These are phyloP conservation scores for Piper betle DNA, from an alignment of 164 flowering plant genomes.

Conservation along the genomic window DNA sequence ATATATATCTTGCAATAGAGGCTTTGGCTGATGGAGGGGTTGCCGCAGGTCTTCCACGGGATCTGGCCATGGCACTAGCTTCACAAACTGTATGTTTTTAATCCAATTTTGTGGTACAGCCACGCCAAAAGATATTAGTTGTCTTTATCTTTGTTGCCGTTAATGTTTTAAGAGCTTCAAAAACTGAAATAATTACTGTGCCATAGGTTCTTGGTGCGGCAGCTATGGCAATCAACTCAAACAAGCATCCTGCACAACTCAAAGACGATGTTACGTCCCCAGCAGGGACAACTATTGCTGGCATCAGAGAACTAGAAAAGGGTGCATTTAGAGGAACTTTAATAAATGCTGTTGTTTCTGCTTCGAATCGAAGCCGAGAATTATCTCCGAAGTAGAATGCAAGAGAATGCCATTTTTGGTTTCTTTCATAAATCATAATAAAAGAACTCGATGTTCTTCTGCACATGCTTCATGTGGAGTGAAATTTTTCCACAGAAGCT, in stretches of 20 bases:
- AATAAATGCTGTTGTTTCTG: conserved; percentile 85
- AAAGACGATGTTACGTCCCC: conserved; percentile 93
- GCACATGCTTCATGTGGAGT: too few relatives aligned
- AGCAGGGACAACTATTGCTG: conserved; percentile 94
- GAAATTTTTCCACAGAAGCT: too few relatives aligned
- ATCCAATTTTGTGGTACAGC: background rate
- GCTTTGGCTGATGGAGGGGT: conserved; percentile 99
- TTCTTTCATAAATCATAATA: too few relatives aligned
- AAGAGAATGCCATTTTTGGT: too few relatives aligned
- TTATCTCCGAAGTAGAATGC: background rate
- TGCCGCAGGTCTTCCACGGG: conserved; percentile 93
- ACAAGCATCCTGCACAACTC: conserved; percentile 89
- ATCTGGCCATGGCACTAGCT: conserved; percentile 76
- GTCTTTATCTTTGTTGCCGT: background rate
- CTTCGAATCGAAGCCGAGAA: conserved; percentile 57
- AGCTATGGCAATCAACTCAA: conserved; percentile 48
- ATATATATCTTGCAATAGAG: conserved; percentile 74
- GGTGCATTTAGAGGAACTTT: conserved; percentile 65
- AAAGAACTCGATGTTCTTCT: too few relatives aligned
- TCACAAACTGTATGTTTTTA: conserved; percentile 74
- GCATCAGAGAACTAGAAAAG: conserved; percentile 79
- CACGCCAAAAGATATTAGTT: too few relatives aligned
- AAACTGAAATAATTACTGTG: background rate
- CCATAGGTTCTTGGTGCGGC: conserved; percentile 87
- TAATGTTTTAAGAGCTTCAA: background rate